Conservation (phyloP, 2,329 filamentous ascomycete genomes). For the Aurifilum marmelostoma region DNA sequence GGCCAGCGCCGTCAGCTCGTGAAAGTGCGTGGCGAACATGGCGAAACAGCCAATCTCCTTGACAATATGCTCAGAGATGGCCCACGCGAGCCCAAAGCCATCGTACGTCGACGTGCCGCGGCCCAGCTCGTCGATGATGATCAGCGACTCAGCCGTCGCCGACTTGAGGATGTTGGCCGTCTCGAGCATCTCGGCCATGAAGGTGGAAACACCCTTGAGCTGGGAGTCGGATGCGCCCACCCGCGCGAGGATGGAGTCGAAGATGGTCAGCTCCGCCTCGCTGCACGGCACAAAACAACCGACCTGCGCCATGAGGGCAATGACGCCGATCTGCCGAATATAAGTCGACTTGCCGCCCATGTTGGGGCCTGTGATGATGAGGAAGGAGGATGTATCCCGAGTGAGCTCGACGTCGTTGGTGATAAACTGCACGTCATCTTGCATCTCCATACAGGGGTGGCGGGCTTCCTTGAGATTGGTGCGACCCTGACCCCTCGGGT, state of each 20-base stretch:
- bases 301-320: conserved; percentile 95
- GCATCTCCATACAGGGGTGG: conserved; percentile 97
- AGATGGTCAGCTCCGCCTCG: conserved; percentile 90
- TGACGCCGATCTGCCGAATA: conserved; percentile 95
- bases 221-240: conserved; percentile 96
- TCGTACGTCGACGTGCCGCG: conserved; percentile 98
- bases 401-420: conserved; percentile 90
- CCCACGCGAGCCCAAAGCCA: conserved; percentile 98
- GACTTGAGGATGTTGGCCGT: conserved; percentile 98
- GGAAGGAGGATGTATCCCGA: conserved; percentile 80
- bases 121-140: conserved; percentile 97
- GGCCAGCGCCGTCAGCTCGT: conserved; percentile 89
- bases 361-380: conserved; percentile 97
- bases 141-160: conserved; percentile 90
- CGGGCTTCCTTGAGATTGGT: conserved; percentile 91
- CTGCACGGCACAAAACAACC: conserved; percentile 94
- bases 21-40: conserved; percentile 97
- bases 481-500: conserved; percentile 82
- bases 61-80: conserved; percentile 96
- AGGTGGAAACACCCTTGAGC: conserved; percentile 96
- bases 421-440: conserved; percentile 98
- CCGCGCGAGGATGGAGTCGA: conserved; percentile 93
- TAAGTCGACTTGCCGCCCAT: conserved; percentile 99
- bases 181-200: conserved; percentile 99
- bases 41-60: conserved; percentile 93